Base-by-base conservation (phyloP, 2,329 filamentous ascomycete genomes). In the Phialophora verrucosa region DNA sequence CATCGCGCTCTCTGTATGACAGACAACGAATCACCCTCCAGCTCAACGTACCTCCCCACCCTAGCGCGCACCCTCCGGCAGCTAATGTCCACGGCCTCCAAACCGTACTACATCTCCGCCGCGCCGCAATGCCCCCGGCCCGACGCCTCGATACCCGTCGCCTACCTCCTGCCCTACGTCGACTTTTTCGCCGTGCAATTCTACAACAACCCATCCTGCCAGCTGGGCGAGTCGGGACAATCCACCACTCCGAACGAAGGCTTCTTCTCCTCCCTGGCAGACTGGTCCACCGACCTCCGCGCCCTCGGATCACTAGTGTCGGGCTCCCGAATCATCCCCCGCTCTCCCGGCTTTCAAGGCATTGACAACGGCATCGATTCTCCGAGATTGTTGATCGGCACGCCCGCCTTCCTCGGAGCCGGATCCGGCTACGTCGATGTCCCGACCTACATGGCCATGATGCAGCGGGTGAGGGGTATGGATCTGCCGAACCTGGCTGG, bases 71-170 rank as follows among this genome's bases (percentile, higher is more conserved):
- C 63, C 12, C 65, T 72, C 1, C 67, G 69, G 17, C 57, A 59
- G 27, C 63, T 71, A n/a, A 60, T 68, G 44, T 54, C 53, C 50
- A 62, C 60, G 61, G n/a, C 64, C 2, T 31, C 51, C 14, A 71
- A 71, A 56, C n/a, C 67, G 62, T 86, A 80, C 76, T 85, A 83
- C 68, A 81, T 85, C 69, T 84, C 83, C 4, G 82, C 76, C 20
- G 83, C 84, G 2, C 84, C 84, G n/a, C 83, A 86, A 70, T 86
- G 84, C 69, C 56, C 76, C 8, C 73, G 82, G 25, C 83, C 83
- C 1, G 84, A 86, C 70, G 50, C 60, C 8, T 69, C 66, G 6
- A 64, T 70, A 35, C 69, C 68, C n/a, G 56, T 70, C 17, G n/a
- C 69, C 47, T 20, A 62, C 11, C 53, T 70, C 3, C 51, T 65